These are phyloP conservation scores for Citrullus mucosospermus DNA, from an alignment of 306 rosid genomes.

Conservation along the genomic window DNA sequence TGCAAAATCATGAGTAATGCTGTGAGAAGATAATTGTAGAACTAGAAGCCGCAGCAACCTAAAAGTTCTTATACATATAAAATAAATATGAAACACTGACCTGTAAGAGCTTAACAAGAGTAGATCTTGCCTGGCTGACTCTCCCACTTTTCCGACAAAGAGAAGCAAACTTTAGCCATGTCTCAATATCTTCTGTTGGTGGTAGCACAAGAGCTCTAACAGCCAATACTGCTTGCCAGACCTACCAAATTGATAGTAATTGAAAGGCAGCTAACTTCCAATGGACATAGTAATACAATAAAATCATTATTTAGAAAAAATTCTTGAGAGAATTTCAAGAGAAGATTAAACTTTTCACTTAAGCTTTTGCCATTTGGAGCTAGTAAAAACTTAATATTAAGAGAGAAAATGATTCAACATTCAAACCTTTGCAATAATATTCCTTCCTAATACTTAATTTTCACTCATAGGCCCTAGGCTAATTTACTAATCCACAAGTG, in stretches of 20 bases:
- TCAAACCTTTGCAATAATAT: not conserved
- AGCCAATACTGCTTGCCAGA: constrained; percentile 74
- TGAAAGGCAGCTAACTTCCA: not conserved
- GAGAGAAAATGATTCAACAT: not conserved
- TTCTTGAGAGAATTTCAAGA: not conserved
- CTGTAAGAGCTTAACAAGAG: constrained; percentile 86
- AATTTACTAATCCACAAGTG: not conserved
- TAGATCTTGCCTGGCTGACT: constrained; percentile 82
- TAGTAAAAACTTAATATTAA: not conserved
- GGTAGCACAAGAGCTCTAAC: constrained; percentile 92
- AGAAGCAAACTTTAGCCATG: constrained; percentile 92
- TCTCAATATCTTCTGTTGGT: constrained; percentile 79
- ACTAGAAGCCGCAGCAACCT: constrained; percentile 1
- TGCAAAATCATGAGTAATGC: constrained; percentile 8
- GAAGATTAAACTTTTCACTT: not conserved
- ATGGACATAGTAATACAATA: not conserved
- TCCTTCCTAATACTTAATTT: not conserved
- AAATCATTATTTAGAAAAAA: not conserved
- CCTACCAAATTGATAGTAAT: constrained; percentile 31
- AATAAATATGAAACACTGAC: constrained; percentile 27
- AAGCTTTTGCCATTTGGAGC: not conserved
- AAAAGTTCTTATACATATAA: constrained; percentile 5
- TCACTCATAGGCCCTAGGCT: not conserved
- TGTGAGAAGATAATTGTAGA: not conserved
- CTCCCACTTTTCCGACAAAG: constrained; percentile 80